Base-by-base conservation (phyloP, 257 asterid species). In the Plectranthus barbatus region DNA sequence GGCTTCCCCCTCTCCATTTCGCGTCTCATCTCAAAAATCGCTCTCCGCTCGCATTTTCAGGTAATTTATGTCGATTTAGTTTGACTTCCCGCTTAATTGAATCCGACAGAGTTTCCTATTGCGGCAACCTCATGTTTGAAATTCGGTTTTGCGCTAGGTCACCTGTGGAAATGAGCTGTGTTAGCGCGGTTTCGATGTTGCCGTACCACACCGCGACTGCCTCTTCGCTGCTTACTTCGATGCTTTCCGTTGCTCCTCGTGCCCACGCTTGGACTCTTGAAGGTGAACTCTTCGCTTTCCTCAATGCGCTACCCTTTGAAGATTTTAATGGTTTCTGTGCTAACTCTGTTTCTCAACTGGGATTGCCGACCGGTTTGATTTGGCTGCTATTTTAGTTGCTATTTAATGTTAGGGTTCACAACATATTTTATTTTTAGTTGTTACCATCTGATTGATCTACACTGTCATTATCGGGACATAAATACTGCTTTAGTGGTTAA, bases 121-220 rank as follows among this genome's bases (percentile, higher is more conserved):
- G 36, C 40, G 36, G n/a, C 26, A 29, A 66, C 13, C 40, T 24
- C 46, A 45, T 48, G 57, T 47, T 61, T 17, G 13, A 31, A 34
- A 9, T 42, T 42, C 47, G 20, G 15, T 20, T n/a, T 66, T 52
- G 51, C 19, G 19, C 19, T 63, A 87, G 97, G 79, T 80, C 90
- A 11, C 96, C 95, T 6, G 87, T 84, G 76, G 95, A 84, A 76
- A 56, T 84, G 89, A 79, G 94, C 70, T 48, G 87, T 59, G 86
- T 83, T 45, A 70, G 77, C 45, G 81, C 74, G 64, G 80, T 69
- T 39, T 81, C 93, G 70, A 84, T 88, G 95, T 70, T 91, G 72
- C 98, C 98, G 7, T 84, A 88, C 74, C 97, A 91, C 75, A 70
- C 90, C 12, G 95, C 95, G 1, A 88, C 98, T 12, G 97, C 98